phyloP scores from a whole-genome alignment of 1,139 yeast genomes.

The Arxiozyma heterogenica region DNA sequence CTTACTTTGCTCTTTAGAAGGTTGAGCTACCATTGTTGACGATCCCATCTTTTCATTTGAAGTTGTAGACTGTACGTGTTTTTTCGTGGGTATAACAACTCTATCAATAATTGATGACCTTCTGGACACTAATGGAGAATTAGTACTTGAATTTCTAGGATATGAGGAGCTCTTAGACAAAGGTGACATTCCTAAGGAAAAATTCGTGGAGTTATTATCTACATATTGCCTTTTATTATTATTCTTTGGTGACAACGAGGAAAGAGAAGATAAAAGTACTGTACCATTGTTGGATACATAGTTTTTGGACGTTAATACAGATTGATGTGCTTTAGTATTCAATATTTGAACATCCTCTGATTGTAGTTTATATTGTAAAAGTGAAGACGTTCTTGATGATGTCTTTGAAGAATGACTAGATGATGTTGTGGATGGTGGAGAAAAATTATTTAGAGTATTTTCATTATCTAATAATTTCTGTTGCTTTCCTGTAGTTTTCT shows the following conservation, averaged over 20 bases:
- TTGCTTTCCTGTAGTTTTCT: constrained; percentile 6
- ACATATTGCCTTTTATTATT: constrained; percentile 8
- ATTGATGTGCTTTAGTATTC: not conserved
- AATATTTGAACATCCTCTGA: not conserved
- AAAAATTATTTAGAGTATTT: not conserved
- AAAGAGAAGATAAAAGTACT: not conserved
- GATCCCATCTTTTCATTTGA: not conserved
- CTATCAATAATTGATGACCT: constrained; percentile 3
- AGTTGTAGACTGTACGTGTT: not conserved
- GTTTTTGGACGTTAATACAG: not conserved
- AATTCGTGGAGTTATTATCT: constrained; percentile 6
- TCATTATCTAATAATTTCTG: constrained; percentile 2
- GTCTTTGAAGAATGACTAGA: constrained; percentile 4
- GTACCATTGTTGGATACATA: not conserved
- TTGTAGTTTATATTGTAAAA: not conserved
- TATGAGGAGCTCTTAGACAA: constrained; percentile 4
- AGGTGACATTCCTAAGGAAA: constrained; percentile 5
- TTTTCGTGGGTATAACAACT: not conserved
- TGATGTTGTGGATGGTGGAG: constrained; percentile 1
- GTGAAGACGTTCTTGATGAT: constrained; percentile 8
- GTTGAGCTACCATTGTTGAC: not conserved
- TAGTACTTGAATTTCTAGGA: constrained; percentile 7
- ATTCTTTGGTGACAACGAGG: constrained; percentile 8
- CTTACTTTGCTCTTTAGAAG: not conserved
- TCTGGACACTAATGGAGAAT: constrained; percentile 17